phyloP scores from a whole-genome alignment of 2,329 filamentous ascomycete genomes.

The Tolypocladium paradoxum region DNA sequence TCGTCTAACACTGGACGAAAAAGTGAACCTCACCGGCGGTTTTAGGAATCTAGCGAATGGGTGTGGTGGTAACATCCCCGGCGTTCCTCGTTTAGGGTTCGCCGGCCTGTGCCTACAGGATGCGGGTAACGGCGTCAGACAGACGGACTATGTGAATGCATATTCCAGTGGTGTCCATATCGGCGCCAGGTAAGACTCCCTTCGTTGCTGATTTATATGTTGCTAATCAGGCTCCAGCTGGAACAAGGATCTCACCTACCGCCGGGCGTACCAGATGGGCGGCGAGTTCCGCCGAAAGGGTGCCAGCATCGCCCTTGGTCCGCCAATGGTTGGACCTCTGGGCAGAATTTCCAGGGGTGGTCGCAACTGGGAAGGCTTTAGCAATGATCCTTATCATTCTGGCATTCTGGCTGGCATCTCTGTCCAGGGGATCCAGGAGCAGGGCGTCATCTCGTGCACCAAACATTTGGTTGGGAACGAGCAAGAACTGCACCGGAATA shows the following conservation, averaged over 20 bases:
- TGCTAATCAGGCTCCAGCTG: too few relatives aligned
- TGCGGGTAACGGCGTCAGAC: slow-evolving; percentile 31
- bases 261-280: slow-evolving; percentile 63
- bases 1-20: slow-evolving; percentile 67
- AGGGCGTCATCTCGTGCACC: slow-evolving; percentile 53
- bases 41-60: slow-evolving; percentile 40
- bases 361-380: slow-evolving; percentile 60
- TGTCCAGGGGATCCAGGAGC: slow-evolving; percentile 28
- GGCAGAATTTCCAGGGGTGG: slow-evolving; percentile 51
- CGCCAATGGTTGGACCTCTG: slow-evolving; percentile 58
- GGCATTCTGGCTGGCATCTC: too few relatives aligned
- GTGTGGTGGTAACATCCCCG: slow-evolving; percentile 33
- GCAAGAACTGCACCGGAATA: slow-evolving; percentile 62
- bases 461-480: slow-evolving; percentile 64
- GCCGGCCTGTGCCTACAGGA: slow-evolving; percentile 33
- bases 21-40: slow-evolving; percentile 62
- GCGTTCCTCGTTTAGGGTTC: slow-evolving; percentile 28
- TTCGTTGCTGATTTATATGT: too few relatives aligned
- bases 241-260: slow-evolving; percentile 60
- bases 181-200: too few relatives aligned
- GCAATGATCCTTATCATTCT: too few relatives aligned
- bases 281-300: slow-evolving; percentile 67
- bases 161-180: slow-evolving; percentile 30
- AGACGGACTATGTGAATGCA: slow-evolving; percentile 29
- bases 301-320: slow-evolving; percentile 66